Percentiles rank a stretch among this genome's conserved stretches.
These are phyloP conservation scores for Arctium lappa DNA, from an alignment of 129 eudicot species.

Conservation along the genomic window DNA sequence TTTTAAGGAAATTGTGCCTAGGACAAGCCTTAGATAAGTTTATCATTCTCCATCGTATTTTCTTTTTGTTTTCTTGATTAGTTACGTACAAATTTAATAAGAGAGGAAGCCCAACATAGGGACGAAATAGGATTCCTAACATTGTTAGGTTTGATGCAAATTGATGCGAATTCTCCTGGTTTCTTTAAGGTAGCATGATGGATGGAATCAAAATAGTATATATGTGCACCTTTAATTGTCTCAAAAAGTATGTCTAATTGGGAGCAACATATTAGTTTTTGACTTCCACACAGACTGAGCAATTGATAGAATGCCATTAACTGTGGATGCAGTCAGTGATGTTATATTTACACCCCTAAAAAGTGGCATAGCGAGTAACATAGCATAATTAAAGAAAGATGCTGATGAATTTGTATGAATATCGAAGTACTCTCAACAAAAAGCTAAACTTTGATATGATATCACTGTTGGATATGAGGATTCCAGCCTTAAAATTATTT, in stretches of 20 bases:
- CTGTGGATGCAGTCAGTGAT: constrained; percentile 4
- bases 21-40: too few species aligned
- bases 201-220: not conserved
- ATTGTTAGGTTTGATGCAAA: not conserved
- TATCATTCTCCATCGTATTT: too few species aligned
- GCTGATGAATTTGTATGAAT: not conserved
- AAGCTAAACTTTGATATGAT: not conserved
- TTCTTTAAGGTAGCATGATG: not conserved
- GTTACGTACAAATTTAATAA: too few species aligned
- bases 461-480: constrained; percentile 5
- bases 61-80: too few species aligned
- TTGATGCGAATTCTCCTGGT: not conserved
- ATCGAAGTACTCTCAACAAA: not conserved
- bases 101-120: not conserved
- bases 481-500: not conserved
- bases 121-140: too few species aligned
- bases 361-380: not conserved
- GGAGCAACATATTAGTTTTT: not conserved
- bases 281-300: not conserved
- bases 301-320: not conserved
- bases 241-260: not conserved
- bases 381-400: not conserved
- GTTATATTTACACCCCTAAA: not conserved
- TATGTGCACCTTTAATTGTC: not conserved
- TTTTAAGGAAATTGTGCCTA: too few species aligned